Evolutionary conservation across 2,329 filamentous ascomycete species (phyloP).

Genomic region (Monilinia fructicola): DNA sequence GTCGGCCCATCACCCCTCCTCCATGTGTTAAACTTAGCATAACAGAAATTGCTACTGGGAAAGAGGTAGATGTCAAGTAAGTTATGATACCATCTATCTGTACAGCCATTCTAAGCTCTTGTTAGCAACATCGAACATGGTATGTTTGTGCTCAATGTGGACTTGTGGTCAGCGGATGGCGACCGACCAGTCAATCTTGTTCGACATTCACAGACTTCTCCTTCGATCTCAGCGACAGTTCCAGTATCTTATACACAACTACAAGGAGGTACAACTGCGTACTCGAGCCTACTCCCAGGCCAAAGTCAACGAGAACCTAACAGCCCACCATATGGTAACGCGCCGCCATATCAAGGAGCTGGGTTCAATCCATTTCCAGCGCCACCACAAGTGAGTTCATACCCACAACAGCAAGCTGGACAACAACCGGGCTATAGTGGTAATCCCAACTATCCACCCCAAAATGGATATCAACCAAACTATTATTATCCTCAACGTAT

Average conservation of each 20-base stretch:
- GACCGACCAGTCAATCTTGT: slow-evolving; percentile 67
- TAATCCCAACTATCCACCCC: slow-evolving; percentile 32
- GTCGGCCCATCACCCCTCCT: slow-evolving; percentile 91
- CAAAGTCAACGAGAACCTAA: slow-evolving; percentile 22
- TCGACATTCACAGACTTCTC: slow-evolving; percentile 62
- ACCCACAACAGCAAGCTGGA: slow-evolving; percentile 28
- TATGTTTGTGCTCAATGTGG: slow-evolving; percentile 67
- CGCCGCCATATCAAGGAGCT: slow-evolving; percentile 23
- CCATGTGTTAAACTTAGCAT: slow-evolving; percentile 86
- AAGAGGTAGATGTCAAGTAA: slow-evolving; percentile 82
- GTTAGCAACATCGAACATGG: slow-evolving; percentile 65
- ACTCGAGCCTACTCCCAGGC: slow-evolving; percentile 33
- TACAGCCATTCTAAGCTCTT: slow-evolving; percentile 26
- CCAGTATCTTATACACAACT: slow-evolving; percentile 71
- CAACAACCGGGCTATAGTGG: slow-evolving; percentile 19
- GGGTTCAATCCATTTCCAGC: slow-evolving; percentile 36
- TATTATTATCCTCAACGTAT: slow-evolving; percentile 22
- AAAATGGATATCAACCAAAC: slow-evolving; percentile 40
- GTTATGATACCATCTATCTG: slow-evolving; percentile 37
- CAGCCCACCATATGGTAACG: slow-evolving; percentile 28
- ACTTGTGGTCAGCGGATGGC: slow-evolving; percentile 64
- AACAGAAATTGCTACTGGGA: slow-evolving; percentile 68
- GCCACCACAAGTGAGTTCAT: slow-evolving; percentile 35
- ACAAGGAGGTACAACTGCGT: slow-evolving; percentile 40
- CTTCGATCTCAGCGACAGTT: slow-evolving; percentile 79